Evolutionary conservation across 2,329 filamentous ascomycete species (phyloP), one percentile per base, ranked within the genome.

Genomic region (Penicillium sp.): DNA sequence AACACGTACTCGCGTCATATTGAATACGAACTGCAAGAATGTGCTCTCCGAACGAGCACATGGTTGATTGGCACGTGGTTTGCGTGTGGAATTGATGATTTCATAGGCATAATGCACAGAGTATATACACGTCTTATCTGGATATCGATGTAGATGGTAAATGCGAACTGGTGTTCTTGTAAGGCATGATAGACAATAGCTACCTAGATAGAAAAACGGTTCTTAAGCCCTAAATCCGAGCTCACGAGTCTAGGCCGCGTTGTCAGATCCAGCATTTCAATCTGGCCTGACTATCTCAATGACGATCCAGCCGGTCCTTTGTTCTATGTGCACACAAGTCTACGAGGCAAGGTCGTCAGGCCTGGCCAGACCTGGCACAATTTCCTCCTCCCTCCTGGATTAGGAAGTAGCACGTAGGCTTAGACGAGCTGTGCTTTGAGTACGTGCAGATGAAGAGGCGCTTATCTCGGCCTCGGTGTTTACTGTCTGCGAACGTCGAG

Each of bases 41-140:
- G 18, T 20, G 5, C 5, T 11, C 3, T 43, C 12, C 6, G 9
- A 18, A 21, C 18, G 9, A 43, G 20, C 52, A 48, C 52, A 55
- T 55, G 52, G 45, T 48, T 55, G 33, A 55, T 23, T 40, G 33
- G 24, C 52, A 55, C 52, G 52, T 55, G 52, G 20, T 9, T 43
- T 2, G 40, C 40, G 40, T 43, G 40, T 43, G 40, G 18, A 42
- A 42, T 20, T 42, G 16, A n/a, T 21, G 38, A 21, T 43, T 20
- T 21, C 2, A 20, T 18, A 42, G n/a, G 38, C 38, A 42, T 43
- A 11, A 11, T 14, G 16, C 16, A 23, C 12, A 11, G n/a, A 18
- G 18, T 43, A 20, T 23, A 43, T 7, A 43, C 33, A 38, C 3
- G 33, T n/a, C 33, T n/a, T 38, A 5, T 6, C 33, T 42, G 11